Evolutionary conservation across 2,329 filamentous ascomycete genomes (phyloP).

Genomic region (Leptographium lundbergii): DNA sequence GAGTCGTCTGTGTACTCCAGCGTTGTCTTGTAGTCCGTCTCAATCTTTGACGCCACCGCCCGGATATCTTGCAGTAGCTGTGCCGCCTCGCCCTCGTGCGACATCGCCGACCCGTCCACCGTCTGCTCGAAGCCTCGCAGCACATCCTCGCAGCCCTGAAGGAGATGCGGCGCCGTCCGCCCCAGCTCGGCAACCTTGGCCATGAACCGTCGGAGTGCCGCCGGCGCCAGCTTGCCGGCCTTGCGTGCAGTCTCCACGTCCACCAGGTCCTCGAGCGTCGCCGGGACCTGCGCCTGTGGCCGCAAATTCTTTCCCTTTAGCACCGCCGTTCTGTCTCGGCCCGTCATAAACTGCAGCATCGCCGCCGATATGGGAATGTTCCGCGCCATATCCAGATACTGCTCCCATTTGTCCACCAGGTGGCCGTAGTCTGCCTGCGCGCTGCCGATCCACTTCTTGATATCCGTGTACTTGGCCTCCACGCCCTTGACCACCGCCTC

Average conservation of each 20-base stretch:
- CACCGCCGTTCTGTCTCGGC: conserved; percentile 19
- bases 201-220: conserved; percentile 46
- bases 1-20: conserved; percentile 54
- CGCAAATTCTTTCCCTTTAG: conserved; percentile 28
- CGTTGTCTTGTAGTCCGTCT: conserved; percentile 71
- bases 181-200: conserved; percentile 49
- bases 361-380: conserved; percentile 50
- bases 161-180: conserved; percentile 45
- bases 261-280: conserved; percentile 62
- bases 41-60: conserved; percentile 73
- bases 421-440: conserved; percentile 55
- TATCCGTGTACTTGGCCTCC: conserved; percentile 58
- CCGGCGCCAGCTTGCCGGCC: conserved; percentile 53
- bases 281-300: conserved; percentile 8
- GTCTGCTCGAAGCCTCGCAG: conserved; percentile 51
- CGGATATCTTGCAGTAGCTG: conserved; percentile 75
- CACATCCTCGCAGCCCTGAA: conserved; percentile 47
- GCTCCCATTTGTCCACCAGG: conserved; percentile 54
- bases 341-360: conserved; percentile 56
- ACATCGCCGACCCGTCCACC: conserved; percentile 38
- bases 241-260: conserved; percentile 60
- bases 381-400: conserved; percentile 51
- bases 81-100: conserved; percentile 48
- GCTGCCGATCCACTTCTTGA: conserved; percentile 57
- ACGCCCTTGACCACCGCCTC: conserved; percentile 60